These are phyloP conservation scores for Geranium brycei DNA, from an alignment of 345 rosid genomes.

Conservation along the genomic window DNA sequence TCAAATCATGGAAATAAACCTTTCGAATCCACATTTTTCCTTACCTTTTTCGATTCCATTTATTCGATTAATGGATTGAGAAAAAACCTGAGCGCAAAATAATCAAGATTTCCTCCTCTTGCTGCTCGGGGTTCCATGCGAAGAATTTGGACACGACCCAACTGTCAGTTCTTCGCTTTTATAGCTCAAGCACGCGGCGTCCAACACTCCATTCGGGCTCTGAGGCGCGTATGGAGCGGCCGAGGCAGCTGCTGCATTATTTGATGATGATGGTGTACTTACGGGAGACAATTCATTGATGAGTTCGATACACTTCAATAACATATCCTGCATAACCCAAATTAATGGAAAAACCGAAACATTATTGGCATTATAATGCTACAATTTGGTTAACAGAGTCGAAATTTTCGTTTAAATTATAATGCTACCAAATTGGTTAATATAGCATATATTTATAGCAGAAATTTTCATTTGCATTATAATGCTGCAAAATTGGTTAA, in stretches of 20 bases:
- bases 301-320: slow-evolving; percentile 29
- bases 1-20: too few relatives aligned
- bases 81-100: too few relatives aligned
- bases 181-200: slow-evolving; percentile 61
- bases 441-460: too few relatives aligned
- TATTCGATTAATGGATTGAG: too few relatives aligned
- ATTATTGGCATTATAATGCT: background rate
- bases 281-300: slow-evolving; percentile 21
- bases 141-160: background rate
- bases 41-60: too few relatives aligned
- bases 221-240: slow-evolving; percentile 19
- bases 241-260: too few relatives aligned
- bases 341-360: background rate
- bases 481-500: too few relatives aligned
- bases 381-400: too few relatives aligned
- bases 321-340: slow-evolving; percentile 31
- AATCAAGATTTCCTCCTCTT: background rate
- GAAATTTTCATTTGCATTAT: too few relatives aligned
- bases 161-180: slow-evolving; percentile 34
- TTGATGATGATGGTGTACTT: slow-evolving; percentile 15
- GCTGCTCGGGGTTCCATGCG: background rate
- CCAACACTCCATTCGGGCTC: slow-evolving; percentile 62
- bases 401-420: too few relatives aligned
- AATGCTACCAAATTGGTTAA: too few relatives aligned
- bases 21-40: too few relatives aligned